Conservation (phyloP, 2,329 filamentous ascomycete species). For the Penicillium italicum region DNA sequence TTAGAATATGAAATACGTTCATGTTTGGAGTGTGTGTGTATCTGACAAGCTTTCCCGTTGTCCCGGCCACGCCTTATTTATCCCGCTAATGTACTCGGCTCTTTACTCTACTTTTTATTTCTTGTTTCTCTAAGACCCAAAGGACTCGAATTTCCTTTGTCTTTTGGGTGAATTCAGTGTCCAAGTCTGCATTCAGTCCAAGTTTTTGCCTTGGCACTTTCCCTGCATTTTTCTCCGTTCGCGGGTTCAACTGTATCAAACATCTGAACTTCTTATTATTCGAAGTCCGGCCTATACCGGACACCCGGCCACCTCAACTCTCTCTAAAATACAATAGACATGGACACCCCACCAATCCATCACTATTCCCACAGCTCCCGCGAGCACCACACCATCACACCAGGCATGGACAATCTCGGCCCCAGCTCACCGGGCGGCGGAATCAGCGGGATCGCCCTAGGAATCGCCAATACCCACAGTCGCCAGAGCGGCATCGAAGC, state of each 20-base stretch:
- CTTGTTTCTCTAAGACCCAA: too few relatives aligned
- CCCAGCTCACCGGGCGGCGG: constrained; percentile 59
- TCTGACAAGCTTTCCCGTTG: constrained; percentile 4
- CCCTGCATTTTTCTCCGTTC: background rate
- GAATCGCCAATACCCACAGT: constrained; percentile 61
- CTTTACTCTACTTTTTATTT: background rate
- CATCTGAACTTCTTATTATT: background rate
- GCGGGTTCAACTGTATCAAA: background rate
- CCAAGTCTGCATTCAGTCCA: background rate
- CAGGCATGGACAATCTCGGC: constrained; percentile 66
- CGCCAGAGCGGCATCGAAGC: constrained; percentile 64
- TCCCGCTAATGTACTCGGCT: background rate
- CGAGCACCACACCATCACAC: constrained; percentile 48
- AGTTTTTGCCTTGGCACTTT: background rate
- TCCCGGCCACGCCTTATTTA: constrained; percentile 16
- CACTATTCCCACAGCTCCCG: constrained; percentile 30
- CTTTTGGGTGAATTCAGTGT: background rate
- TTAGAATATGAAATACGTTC: too few relatives aligned
- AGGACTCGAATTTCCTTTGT: background rate
- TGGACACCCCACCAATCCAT: constrained; percentile 17
- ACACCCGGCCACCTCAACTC: background rate
- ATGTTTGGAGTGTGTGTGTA: too few relatives aligned
- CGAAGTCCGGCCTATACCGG: background rate
- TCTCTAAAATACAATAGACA: background rate
- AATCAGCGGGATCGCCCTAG: constrained; percentile 65